Evolutionary conservation across 176 grass and related monocot genomes (phyloP), one percentile per base, ranked within the genome.

Genomic region (Aegilops longissima): DNA sequence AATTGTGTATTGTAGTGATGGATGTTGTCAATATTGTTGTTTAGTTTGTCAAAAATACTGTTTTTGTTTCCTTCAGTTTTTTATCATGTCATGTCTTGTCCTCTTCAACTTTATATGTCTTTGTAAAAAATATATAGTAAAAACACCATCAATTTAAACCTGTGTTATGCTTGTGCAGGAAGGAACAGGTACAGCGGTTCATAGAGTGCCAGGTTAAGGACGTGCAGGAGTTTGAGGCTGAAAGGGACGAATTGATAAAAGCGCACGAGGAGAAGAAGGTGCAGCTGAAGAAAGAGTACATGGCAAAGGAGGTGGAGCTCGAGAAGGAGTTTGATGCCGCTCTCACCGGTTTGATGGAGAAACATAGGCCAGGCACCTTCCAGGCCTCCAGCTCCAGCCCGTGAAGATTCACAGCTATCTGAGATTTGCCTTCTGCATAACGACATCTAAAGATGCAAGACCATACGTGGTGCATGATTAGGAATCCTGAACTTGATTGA

Each of bases 171-270:
- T 44, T 74, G 61, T 52, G 44, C 82, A 99, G 97, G 88, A 93
- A 94, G 82, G 88, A 94, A 70, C 79, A 91, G 16, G 90, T 90
- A n/a, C 71, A 91, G 4, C 86, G 76, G 85, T 96, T 99, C 49
- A 91, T 96, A 12, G 82, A 92, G 42, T 86, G 82, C 72, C 92
- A 94, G 77, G 94, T 85, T 17, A 96, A 96, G 90, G 94, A 93
- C 3, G 82, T 96, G 5, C 84, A 82, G n/a, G 90, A 91, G 78
- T 96, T 96, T 21, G 90, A 93, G 61, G 80, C 71, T 1, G 92
- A 93, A 34, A 88, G 88, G 67, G 94, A 96, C 9, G 68, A 86
- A 36, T 42, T 96, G 36, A 90, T 99, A 62, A 70, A 74, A 27
- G 44, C 4, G 21, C 92, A 96, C 2, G 92, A 94, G 66, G 85